Conservation (phyloP, 139 green algal genomes). For the Pycnococcus provasolii region DNA sequence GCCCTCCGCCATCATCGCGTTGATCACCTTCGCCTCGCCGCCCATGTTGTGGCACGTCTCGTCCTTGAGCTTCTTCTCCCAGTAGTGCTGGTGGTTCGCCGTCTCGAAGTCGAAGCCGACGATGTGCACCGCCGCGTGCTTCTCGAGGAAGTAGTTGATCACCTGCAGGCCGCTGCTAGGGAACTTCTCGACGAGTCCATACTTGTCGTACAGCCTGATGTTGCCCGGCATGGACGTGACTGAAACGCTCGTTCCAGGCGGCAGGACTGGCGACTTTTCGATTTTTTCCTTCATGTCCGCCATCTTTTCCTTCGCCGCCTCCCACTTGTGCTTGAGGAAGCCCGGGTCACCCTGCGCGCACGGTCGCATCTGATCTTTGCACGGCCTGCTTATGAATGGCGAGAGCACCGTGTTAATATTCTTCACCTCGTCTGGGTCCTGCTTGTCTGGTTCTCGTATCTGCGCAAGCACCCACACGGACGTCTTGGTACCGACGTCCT, state of each 20-base stretch:
- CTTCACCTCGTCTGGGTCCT: too few relatives aligned
- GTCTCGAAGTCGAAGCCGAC: conserved; percentile 3
- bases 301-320: too few relatives aligned
- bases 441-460: not conserved
- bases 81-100: conserved; percentile 3
- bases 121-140: not conserved
- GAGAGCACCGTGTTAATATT: too few relatives aligned
- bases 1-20: too few relatives aligned
- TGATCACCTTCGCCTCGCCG: conserved; percentile 1
- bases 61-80: conserved; percentile 13
- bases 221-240: too few relatives aligned
- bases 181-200: not conserved
- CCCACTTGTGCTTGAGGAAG: too few relatives aligned
- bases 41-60: conserved; percentile 16
- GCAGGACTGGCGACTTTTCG: too few relatives aligned
- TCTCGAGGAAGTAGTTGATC: not conserved
- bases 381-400: too few relatives aligned
- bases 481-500: not conserved
- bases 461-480: not conserved
- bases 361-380: too few relatives aligned
- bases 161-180: not conserved
- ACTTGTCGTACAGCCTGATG: not conserved
- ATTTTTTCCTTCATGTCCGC: too few relatives aligned
- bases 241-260: too few relatives aligned
- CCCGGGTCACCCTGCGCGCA: too few relatives aligned